phyloP scores from a whole-genome alignment of 2,329 filamentous ascomycete species.

The Emericellopsis cladophorae region DNA sequence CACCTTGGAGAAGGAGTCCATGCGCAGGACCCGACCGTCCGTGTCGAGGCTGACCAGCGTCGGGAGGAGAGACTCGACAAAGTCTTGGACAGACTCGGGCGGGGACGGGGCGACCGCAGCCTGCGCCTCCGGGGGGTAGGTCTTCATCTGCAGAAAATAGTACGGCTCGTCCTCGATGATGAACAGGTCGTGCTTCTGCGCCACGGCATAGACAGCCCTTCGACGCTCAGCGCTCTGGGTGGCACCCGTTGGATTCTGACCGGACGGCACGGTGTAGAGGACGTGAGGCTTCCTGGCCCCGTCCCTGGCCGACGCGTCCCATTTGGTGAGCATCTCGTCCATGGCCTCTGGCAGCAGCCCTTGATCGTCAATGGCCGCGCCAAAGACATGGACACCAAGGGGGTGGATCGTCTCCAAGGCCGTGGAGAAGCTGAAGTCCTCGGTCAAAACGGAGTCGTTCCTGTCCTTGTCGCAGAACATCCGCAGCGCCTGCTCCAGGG shows the following conservation, averaged over 20 bases:
- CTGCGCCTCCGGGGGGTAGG: slow-evolving; percentile 36
- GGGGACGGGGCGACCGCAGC: slow-evolving; percentile 29
- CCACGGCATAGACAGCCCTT: slow-evolving; percentile 61
- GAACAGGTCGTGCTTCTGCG: slow-evolving; percentile 72
- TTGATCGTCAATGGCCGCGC: slow-evolving; percentile 37
- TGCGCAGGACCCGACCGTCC: slow-evolving; percentile 77
- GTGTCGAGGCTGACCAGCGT: slow-evolving; percentile 68
- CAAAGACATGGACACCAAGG: slow-evolving; percentile 37
- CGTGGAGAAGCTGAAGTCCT: slow-evolving; percentile 84
- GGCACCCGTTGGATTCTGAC: slow-evolving; percentile 83
- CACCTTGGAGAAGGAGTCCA: slow-evolving; percentile 92
- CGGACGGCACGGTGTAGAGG: slow-evolving; percentile 54
- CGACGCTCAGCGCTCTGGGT: slow-evolving; percentile 61
- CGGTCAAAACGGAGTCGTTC: slow-evolving; percentile 69
- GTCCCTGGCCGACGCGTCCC: slow-evolving; percentile 31
- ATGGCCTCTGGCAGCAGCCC: slow-evolving; percentile 38
- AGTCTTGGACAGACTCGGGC: slow-evolving; percentile 53
- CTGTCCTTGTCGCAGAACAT: slow-evolving; percentile 62
- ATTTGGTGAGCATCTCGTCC: slow-evolving; percentile 35
- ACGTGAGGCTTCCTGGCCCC: slow-evolving; percentile 38
- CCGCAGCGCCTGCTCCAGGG: slow-evolving; percentile 71
- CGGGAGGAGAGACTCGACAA: slow-evolving; percentile 50
- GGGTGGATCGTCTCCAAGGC: slow-evolving; percentile 45
- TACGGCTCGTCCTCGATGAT: slow-evolving; percentile 93
- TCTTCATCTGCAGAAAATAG: slow-evolving; percentile 84